phyloP scores from a whole-genome alignment of 169 alveolate species.

The Plasmodium billcollinsi region DNA sequence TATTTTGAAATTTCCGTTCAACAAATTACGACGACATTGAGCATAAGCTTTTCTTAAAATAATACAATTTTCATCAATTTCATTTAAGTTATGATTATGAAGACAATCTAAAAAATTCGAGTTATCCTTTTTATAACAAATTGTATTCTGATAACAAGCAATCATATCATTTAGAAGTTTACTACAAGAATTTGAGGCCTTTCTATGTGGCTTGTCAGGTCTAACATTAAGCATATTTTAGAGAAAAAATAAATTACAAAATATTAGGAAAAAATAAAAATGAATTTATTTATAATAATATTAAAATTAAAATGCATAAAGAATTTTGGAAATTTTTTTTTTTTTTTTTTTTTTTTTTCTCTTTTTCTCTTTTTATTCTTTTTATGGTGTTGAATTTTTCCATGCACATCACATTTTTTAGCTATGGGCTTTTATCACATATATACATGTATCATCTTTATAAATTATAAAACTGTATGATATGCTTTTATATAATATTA shows the following conservation, averaged over 20 bases:
- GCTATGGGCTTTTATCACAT: too few species aligned
- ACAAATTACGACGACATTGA: constrained; percentile 87
- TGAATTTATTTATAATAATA: too few species aligned
- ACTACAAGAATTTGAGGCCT: constrained; percentile 88
- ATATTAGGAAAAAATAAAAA: too few species aligned
- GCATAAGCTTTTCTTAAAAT: constrained; percentile 85
- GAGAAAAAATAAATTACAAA: background rate
- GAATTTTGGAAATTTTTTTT: too few species aligned
- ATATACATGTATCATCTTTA: too few species aligned
- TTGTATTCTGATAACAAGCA: constrained; percentile 84
- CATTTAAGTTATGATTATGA: constrained; percentile 82
- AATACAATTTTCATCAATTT: constrained; percentile 86
- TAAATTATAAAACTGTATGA: too few species aligned
- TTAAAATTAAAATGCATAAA: too few species aligned
- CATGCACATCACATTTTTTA: too few species aligned
- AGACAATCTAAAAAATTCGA: constrained; percentile 85
- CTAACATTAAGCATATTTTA: constrained; percentile 73
- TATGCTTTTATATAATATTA: too few species aligned
- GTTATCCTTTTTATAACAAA: constrained; percentile 81
- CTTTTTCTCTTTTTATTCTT: too few species aligned
- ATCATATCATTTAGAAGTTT: constrained; percentile 84
- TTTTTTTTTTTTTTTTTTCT: too few species aligned
- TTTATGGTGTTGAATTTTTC: too few species aligned
- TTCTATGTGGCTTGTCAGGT: constrained; percentile 87
- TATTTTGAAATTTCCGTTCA: constrained; percentile 82